Percentiles rank a stretch among this genome's conserved stretches.
Evolutionary conservation across 2,329 filamentous ascomycete genomes (phyloP).

Genomic region (Xylaria hypoxylon): DNA sequence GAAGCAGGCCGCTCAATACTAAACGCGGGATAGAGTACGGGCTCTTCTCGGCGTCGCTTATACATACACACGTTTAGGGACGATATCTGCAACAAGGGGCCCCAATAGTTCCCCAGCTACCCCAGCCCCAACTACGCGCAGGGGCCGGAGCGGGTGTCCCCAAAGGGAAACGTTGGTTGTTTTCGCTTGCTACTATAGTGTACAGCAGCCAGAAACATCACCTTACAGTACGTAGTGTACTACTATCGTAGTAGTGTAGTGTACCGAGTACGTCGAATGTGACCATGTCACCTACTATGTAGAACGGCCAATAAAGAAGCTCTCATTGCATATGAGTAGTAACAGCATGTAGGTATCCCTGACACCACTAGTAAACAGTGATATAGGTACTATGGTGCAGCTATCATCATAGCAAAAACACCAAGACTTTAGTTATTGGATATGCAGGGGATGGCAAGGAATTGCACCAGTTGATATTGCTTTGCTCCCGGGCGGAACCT

Average conservation of each 20-base stretch:
- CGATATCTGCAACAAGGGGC: slow-evolving; percentile 4
- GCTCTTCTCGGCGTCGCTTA: not conserved
- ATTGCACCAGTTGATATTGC: not conserved
- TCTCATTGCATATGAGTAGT: too few relatives aligned
- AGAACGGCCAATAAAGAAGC: slow-evolving; percentile 1
- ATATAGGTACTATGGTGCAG: not conserved
- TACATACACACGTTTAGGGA: not conserved
- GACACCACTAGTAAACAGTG: not conserved
- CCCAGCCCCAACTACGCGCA: not conserved
- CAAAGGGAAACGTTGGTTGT: slow-evolving; percentile 15
- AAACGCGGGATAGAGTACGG: not conserved
- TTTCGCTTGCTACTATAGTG: not conserved
- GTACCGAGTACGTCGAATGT: slow-evolving; percentile 5
- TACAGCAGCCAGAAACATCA: slow-evolving; percentile 5
- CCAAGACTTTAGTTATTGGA: not conserved
- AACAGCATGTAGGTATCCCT: slow-evolving; percentile 1
- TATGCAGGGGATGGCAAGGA: not conserved
- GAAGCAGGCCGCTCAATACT: not conserved
- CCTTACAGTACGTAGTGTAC: not conserved
- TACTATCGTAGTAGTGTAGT: too few relatives aligned
- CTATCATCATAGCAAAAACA: not conserved
- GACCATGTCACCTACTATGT: slow-evolving; percentile 5
- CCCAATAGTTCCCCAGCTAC: too few relatives aligned
- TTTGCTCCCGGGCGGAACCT: not conserved
- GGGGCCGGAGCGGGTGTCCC: slow-evolving; percentile 10